Evolutionary conservation across 768 basidiomycete genomes (phyloP).

Genomic region (Phlegmacium glaucopus): DNA sequence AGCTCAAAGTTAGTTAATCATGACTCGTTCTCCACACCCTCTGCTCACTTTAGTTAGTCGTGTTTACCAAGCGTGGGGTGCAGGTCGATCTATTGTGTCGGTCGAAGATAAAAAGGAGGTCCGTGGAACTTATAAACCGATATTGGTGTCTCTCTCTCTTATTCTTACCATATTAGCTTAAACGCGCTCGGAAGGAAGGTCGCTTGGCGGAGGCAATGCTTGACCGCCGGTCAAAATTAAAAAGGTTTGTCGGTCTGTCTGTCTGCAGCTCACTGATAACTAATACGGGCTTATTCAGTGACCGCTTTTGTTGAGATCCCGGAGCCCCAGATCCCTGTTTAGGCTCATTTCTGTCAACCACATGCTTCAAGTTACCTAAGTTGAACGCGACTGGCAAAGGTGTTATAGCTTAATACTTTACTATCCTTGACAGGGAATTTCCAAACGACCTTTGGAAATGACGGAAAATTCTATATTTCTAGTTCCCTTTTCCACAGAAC

Average conservation of each 20-base stretch:
- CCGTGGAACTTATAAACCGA: conserved; percentile 8
- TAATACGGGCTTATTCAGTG: conserved; percentile 26
- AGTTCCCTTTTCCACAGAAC: too few species aligned
- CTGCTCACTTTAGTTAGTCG: conserved; percentile 40
- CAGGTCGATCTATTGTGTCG: conserved; percentile 70
- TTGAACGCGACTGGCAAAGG: too few species aligned
- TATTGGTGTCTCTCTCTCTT: too few species aligned
- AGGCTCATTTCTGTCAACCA: too few species aligned
- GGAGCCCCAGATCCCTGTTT: too few species aligned
- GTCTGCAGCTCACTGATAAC: too few species aligned
- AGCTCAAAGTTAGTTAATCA: conserved; percentile 59
- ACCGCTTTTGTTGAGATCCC: conserved; percentile 55
- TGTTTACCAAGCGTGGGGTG: conserved; percentile 82
- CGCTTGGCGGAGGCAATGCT: conserved; percentile 77
- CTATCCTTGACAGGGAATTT: too few species aligned
- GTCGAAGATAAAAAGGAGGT: conserved; percentile 72
- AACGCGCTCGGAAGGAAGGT: conserved; percentile 75
- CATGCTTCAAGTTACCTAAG: too few species aligned
- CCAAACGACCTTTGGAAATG: too few species aligned
- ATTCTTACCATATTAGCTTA: conserved; percentile 45
- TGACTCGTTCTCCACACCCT: not conserved
- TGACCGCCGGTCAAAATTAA: conserved; percentile 78
- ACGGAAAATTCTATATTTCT: too few species aligned
- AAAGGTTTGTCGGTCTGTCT: conserved; percentile 53
- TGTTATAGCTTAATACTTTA: too few species aligned